Evolutionary conservation across 257 asterid genomes (phyloP).

Genomic region (Buddleja alternifolia): DNA sequence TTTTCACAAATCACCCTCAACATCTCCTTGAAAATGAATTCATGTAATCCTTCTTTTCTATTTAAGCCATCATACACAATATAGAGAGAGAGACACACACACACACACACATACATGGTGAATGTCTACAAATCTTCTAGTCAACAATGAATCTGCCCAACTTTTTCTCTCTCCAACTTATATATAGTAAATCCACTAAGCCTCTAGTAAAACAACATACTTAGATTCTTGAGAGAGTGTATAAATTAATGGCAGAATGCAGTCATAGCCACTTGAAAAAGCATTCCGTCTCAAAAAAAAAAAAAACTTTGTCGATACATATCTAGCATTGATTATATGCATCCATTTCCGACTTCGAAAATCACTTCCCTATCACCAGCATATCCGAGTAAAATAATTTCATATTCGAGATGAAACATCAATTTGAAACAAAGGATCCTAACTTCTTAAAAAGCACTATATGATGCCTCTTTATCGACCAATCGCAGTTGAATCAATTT

Average conservation of each 20-base stretch:
- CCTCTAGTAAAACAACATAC: not conserved
- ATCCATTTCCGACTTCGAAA: not conserved
- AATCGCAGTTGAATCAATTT: not conserved
- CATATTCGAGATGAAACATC: not conserved
- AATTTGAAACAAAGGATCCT: not conserved
- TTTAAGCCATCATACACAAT: not conserved
- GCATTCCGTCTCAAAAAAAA: not conserved
- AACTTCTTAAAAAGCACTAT: not conserved
- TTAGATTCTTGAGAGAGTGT: not conserved
- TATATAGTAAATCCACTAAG: not conserved
- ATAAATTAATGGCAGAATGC: not conserved
- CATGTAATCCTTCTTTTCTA: not conserved
- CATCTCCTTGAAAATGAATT: not conserved
- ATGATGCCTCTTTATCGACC: not conserved
- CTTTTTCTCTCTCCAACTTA: constrained; percentile 6
- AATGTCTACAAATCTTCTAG: not conserved
- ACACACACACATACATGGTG: not conserved
- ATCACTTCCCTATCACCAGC: constrained; percentile 4
- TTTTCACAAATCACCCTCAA: not conserved
- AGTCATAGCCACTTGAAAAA: not conserved
- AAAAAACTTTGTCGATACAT: not conserved
- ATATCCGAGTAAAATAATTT: not conserved
- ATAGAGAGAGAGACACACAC: no score
- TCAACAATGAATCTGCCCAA: not conserved
- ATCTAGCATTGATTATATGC: not conserved